phyloP scores from a whole-genome alignment of 2,329 filamentous ascomycete genomes.

The Cordyceps javanica region DNA sequence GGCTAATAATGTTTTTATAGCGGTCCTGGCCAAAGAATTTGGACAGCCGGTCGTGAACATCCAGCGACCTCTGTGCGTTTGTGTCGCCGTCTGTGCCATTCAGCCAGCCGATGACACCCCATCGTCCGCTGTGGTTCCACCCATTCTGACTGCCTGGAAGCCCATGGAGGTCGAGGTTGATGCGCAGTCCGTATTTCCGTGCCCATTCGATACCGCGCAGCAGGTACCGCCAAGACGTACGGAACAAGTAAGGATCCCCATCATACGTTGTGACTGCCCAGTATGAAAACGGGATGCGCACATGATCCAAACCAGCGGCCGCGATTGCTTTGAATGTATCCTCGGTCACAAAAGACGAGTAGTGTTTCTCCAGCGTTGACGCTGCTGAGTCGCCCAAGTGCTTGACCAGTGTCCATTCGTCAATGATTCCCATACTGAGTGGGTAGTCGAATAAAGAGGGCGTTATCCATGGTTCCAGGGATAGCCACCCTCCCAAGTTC shows the following conservation, averaged over 20 bases:
- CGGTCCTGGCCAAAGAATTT: conserved; percentile 90
- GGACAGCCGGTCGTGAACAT: conserved; percentile 80
- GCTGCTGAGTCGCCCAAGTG: conserved; percentile 62
- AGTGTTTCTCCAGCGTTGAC: conserved; percentile 79
- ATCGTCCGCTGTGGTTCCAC: conserved; percentile 90
- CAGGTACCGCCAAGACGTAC: conserved; percentile 88
- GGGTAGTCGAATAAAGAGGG: conserved; percentile 80
- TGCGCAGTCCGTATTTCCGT: conserved; percentile 81
- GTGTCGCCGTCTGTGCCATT: conserved; percentile 78
- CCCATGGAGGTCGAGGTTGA: conserved; percentile 92
- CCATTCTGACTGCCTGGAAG: conserved; percentile 92
- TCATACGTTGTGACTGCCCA: conserved; percentile 87
- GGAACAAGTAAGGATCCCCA: conserved; percentile 78
- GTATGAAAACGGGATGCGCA: conserved; percentile 93
- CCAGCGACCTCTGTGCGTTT: conserved; percentile 76
- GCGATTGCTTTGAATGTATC: conserved; percentile 78
- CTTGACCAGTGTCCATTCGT: conserved; percentile 76
- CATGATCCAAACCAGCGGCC: conserved; percentile 85
- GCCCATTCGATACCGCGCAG: conserved; percentile 90
- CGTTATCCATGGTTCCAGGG: conserved; percentile 90
- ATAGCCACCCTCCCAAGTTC: conserved; percentile 91
- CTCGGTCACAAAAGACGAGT: conserved; percentile 81
- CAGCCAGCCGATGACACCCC: conserved; percentile 78
- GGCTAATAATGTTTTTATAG: conserved; percentile 84
- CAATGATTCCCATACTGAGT: conserved; percentile 60